Base-by-base conservation (phyloP, 2,329 filamentous ascomycete genomes). In the Pyrenophora teres region DNA sequence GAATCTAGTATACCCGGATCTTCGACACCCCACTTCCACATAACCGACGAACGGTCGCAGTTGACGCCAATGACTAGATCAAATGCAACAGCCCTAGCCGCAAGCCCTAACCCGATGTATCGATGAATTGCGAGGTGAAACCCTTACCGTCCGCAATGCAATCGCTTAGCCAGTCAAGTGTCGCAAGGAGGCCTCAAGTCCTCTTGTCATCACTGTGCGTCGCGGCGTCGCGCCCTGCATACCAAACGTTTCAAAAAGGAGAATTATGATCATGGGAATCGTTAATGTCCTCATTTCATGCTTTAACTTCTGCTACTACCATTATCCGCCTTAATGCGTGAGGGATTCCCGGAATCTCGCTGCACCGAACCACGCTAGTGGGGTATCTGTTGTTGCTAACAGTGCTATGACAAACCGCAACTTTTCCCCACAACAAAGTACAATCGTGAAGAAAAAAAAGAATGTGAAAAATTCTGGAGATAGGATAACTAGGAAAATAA, bases 41-140 rank as follows among this genome's bases (percentile, higher is more conserved):
- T 30, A 12, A 30, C 27, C 27, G 27, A 9, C 9, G 27, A 30
- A 30, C 9, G 27, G 10, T 30, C 5, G 10, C 27, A 30, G 27
- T 30, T 10, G 27, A 30, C 27, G 27, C 27, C 3, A 30, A 30
- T 30, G 27, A 30, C 27, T 21, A 13, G 10, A 30, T 30, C 9
- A 12, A 1, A 30, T 30, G 27, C n/a, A 23, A 36, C 13, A 18
- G n/a, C 32, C 21, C 21, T 12, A 19, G 18, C 36, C 40, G 18
- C 40, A 31, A 9, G 23, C 46, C 46, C 45, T 41, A 37, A 43
- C 59, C 48, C 12, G 9, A 57, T 43, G 32, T 25, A 48, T 46
- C 54, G 39, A 52, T 39, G 38, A 39, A 59, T 38, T 62, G 59
- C 56, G 59, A 62, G 36, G 1, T 52, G 49, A 52, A 47, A 52